Evolutionary conservation across 768 basidiomycete genomes (phyloP).

Genomic region (Tephrocybe sp.): DNA sequence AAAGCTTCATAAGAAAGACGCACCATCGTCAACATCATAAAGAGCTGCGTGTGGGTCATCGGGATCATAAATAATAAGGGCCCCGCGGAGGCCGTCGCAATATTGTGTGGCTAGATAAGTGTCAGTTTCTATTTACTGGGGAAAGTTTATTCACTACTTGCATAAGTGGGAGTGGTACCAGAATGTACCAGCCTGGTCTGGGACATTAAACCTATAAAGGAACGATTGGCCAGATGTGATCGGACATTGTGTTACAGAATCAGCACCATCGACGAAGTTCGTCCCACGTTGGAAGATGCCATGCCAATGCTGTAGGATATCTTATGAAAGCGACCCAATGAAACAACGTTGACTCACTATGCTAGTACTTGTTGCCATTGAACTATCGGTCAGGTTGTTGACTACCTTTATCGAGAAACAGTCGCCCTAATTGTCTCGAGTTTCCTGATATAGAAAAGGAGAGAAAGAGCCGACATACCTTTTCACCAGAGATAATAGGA

Average conservation of each 20-base stretch:
- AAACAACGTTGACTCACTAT: too few species aligned
- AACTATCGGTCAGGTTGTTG: too few species aligned
- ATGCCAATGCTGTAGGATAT: conserved; percentile 8
- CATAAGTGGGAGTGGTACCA: conserved; percentile 29
- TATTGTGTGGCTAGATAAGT: conserved; percentile 36
- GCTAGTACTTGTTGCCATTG: too few species aligned
- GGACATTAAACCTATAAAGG: conserved; percentile 31
- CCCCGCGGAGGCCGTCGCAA: conserved; percentile 40
- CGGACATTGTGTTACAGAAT: conserved; percentile 39
- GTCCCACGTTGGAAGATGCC: conserved; percentile 7
- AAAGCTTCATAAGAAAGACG: neutral
- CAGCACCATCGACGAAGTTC: conserved; percentile 11
- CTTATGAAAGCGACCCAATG: too few species aligned
- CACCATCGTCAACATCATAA: conserved; percentile 24
- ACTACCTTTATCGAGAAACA: too few species aligned
- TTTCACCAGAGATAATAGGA: too few species aligned
- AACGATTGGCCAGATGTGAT: conserved; percentile 34
- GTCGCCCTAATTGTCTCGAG: too few species aligned
- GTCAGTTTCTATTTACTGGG: neutral
- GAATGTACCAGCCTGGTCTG: conserved; percentile 23
- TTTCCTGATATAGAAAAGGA: too few species aligned
- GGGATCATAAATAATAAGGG: conserved; percentile 35
- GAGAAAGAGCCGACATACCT: too few species aligned
- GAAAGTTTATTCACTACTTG: conserved; percentile 9
- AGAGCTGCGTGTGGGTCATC: conserved; percentile 26